Evolutionary conservation across 441 rosid species (phyloP), one percentile per base, ranked within the genome.

Genomic region (Biscutella laevigata): DNA sequence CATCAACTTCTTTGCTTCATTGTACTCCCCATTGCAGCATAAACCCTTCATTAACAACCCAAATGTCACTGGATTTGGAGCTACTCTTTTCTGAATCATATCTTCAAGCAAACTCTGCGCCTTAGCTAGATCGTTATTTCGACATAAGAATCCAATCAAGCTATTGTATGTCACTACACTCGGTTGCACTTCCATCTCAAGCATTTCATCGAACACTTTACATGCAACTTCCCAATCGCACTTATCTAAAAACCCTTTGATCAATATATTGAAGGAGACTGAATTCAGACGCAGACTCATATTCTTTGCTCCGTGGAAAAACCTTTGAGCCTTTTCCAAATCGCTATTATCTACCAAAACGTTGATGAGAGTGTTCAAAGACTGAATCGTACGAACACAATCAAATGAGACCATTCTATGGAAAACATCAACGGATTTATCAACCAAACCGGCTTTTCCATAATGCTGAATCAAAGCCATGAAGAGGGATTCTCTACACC

Each of bases 141-240:
- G 57, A 34, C 84, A 79, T 53, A 79, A 74, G 71, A 72, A 81
- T 46, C 91, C 86, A 4, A 90, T 55, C 48, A 86, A 51, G 42
- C 91, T 77, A 53, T 90, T 90, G 37, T 82, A 86, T 4, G 91
- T 84, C 43, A 82, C 87, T 4, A 86, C 83, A 29, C 51, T 81
- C 0, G 89, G 88, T 37, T 74, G 81, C 42, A 86, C 76, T 69
- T 63, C 51, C 65, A 59, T 75, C 30, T 90, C 82, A 39, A 90
- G 89, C 97, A 90, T 90, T 79, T 84, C 84, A 28, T 82, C 94
- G 59, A 90, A 82, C 86, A 86, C 69, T 37, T 73, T 46, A 44
- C 74, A 52, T 0, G 94, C 89, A 13, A 65, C 45, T 13, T 56
- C 70, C 78, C 77, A 78, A 26, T 79, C 71, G 0, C 62, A 75